Evolutionary conservation across 2,329 filamentous ascomycete genomes (phyloP), one percentile per base, ranked within the genome.

Genomic region (Ophiostoma novo-ulmi): DNA sequence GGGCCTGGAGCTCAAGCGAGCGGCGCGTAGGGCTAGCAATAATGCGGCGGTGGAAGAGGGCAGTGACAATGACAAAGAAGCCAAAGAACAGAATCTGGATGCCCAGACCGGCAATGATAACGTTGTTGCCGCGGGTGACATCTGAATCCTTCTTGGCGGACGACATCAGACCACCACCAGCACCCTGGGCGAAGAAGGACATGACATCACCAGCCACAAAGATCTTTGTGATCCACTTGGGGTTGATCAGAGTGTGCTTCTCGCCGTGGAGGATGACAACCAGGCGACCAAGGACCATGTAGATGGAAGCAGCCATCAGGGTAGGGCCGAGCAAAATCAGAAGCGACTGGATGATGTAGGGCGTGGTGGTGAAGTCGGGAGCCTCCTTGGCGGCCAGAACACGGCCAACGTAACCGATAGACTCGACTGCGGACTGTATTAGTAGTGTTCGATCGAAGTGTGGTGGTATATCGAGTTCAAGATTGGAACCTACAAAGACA

Each of bases 151-250:
- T 55, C 8, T 72, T 74, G 8, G 75, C 77, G 1, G 75, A 74
- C 22, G 72, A 73, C 20, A 77, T 76, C 31, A 79, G 77, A 31
- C 82, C 79, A 20, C 80, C 80, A 67, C 78, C 80, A 5, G 81
- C 82, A 17, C 64, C 39, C 74, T 85, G 84, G 0, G 81, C 76
- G 14, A 80, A 67, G 72, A 85, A 82, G 5, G 80, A 82, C 1
- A 83, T 39, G 0, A 84, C 74, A 70, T 85, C 83, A 20, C 81
- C 82, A 3, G 78, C 72, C 4, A 85, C 82, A 70, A 85, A 85
- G 55, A 84, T 76, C 69, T 81, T 82, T 6, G 83, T 84, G 5
- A 85, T 75, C 79, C 80, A 82, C 76, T 0, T 75, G 71, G 35
- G 79, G 77, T 5, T 79, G 81, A 55, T 81, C 70, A 26, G 38